Evolutionary conservation across 192 early-diverging fungal genomes (phyloP), one percentile per base, ranked within the genome.

Genomic region (Coemansia biformis): DNA sequence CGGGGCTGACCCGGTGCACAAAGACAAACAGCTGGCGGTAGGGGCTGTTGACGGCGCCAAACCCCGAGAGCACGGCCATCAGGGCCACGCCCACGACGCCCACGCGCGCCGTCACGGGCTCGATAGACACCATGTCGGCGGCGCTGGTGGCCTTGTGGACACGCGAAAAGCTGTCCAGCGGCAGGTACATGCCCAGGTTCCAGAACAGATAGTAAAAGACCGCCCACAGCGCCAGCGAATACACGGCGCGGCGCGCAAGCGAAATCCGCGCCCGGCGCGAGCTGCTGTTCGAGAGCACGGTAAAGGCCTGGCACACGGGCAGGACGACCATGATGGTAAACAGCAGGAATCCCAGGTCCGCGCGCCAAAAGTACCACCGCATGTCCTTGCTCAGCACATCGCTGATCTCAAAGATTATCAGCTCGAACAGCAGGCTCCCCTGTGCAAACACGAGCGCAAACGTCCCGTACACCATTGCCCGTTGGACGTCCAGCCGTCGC

Each of bases 61-160:
- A 94, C 15, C 92, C 94, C 1, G 94, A 93, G 8, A 98, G 70
- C 8, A 89, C 72, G 1, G 94, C 90, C 84, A 92, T 98, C 38
- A 95, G 69, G 0, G 90, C 90, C 22, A 98, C 92, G 39, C 94
- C 94, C 14, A 98, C 76, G 14, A 92, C 80, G 12, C 91, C 85
- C 6, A 91, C 84, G 28, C 92, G 79, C 34, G 85, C 87, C 42
- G 94, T 89, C 5, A 81, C 82, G 32, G 80, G 78, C 53, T 89
- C 79, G 16, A 88, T 79, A 10, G 77, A 63, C 26, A 63, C 55
- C 66, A 70, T 61, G 23, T 69, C 62, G 1, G 71, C 51, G 15
- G 63, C 44, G 12, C 61, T 45, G 5, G 70, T 74, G 16, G 63
- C 64, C 48, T 54, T 46, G 13, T 59, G 48, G 35, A 74, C 62